phyloP scores from a whole-genome alignment of 148 eudicot genomes.

The Diospyros kaki region DNA sequence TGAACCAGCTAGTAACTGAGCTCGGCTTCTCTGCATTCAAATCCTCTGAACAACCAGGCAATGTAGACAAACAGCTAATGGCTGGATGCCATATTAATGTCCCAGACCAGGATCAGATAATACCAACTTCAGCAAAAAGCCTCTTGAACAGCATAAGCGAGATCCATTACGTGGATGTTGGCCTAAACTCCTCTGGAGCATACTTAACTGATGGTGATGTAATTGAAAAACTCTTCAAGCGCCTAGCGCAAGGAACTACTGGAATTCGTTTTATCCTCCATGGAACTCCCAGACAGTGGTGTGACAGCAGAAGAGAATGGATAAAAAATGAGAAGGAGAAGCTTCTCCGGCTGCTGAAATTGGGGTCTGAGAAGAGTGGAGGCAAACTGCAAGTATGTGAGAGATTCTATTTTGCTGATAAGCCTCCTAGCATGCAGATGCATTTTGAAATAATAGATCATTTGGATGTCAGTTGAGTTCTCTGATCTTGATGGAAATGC shows the following conservation, averaged over 20 bases:
- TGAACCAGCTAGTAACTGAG: constrained; percentile 79
- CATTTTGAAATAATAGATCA: constrained; percentile 79
- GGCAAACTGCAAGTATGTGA: constrained; percentile 56
- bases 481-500: constrained; percentile 8
- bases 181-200: constrained; percentile 75
- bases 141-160: constrained; percentile 68
- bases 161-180: constrained; percentile 89
- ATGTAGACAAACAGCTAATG: constrained; percentile 6
- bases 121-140: constrained; percentile 58
- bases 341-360: constrained; percentile 39
- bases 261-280: constrained; percentile 58
- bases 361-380: constrained; percentile 29
- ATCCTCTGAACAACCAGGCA: constrained; percentile 10
- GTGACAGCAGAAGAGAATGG: constrained; percentile 58
- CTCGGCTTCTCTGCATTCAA: constrained; percentile 31
- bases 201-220: constrained; percentile 53
- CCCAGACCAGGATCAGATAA: constrained; percentile 25
- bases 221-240: constrained; percentile 40
- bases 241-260: constrained; percentile 21
- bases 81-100: neutral
- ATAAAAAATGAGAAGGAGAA: constrained; percentile 71
- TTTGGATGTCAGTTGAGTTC: constrained; percentile 41
- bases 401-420: constrained; percentile 58
- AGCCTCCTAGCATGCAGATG: constrained; percentile 66
- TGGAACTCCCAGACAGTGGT: constrained; percentile 96